A percentile compares a stretch with the other conserved stretches of the same genome.
These are phyloP conservation scores for Parathielavia appendiculata DNA, from an alignment of 495 filamentous ascomycete genomes.

Conservation along the genomic window DNA sequence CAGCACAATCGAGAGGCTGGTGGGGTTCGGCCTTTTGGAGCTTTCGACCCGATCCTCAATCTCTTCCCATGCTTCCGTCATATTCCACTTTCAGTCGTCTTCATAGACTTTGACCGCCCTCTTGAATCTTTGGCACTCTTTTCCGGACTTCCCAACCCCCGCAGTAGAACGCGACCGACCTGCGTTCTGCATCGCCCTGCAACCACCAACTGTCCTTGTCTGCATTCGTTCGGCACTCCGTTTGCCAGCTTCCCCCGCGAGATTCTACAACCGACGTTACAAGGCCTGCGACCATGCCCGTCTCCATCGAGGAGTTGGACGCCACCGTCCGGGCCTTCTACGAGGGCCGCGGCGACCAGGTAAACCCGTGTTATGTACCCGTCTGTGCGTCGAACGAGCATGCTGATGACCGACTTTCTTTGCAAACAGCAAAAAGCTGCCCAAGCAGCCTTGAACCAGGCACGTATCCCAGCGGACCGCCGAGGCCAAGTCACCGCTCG, in stretches of 20 bases:
- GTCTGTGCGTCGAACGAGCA: constrained; percentile 18
- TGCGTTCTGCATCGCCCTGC: constrained; percentile 9
- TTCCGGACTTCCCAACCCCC: background rate
- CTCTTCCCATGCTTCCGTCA: constrained; percentile 34
- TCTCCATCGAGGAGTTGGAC: constrained; percentile 86
- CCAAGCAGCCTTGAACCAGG: constrained; percentile 89
- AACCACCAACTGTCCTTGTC: background rate
- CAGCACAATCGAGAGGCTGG: constrained; percentile 39
- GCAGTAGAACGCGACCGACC: constrained; percentile 8
- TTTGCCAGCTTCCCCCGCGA: background rate
- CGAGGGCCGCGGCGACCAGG: constrained; percentile 87
- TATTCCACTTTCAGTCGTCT: constrained; percentile 18
- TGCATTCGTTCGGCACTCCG: background rate
- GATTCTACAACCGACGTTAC: constrained; percentile 7
- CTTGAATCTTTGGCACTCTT: constrained; percentile 1
- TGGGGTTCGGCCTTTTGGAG: constrained; percentile 36
- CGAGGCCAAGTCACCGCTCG: background rate
- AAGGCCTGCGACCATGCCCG: constrained; percentile 44
- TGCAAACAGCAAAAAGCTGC: constrained; percentile 87
- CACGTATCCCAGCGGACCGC: constrained; percentile 39
- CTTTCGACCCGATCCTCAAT: constrained; percentile 37
- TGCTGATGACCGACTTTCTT: constrained; percentile 28
- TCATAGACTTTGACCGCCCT: constrained; percentile 20
- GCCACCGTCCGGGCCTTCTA: constrained; percentile 93
- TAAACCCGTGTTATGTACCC: constrained; percentile 38